These are phyloP conservation scores for Amauroascus niger DNA, from an alignment of 2,329 filamentous ascomycete species.

Conservation along the genomic window DNA sequence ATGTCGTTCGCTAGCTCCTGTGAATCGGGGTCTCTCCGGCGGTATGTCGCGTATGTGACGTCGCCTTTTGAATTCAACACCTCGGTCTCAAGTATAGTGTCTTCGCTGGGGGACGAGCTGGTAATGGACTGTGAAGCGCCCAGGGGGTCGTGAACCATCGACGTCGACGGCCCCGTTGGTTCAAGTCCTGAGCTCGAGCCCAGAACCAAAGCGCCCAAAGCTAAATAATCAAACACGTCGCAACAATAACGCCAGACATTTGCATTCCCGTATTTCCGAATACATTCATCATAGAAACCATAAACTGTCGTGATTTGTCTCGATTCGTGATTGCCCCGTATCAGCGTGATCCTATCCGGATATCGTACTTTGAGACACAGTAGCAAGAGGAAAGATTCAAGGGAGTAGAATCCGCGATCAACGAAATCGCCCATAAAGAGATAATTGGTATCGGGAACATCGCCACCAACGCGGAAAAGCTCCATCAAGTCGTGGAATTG, in stretches of 20 bases:
- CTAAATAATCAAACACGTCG: slow-evolving; percentile 99
- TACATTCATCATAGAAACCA: slow-evolving; percentile 97
- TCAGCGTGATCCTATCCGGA: slow-evolving; percentile 87
- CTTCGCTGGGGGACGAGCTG: slow-evolving; percentile 28
- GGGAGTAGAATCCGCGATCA: slow-evolving; percentile 95
- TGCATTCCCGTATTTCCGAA: slow-evolving; percentile 93
- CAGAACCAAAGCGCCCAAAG: slow-evolving; percentile 96
- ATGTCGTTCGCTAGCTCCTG: slow-evolving; percentile 30
- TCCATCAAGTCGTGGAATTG: slow-evolving; percentile 40
- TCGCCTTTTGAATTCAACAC: slow-evolving; percentile 77
- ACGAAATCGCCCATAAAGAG: slow-evolving; percentile 97
- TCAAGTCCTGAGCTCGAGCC: slow-evolving; percentile 60
- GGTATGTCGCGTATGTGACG: slow-evolving; percentile 53
- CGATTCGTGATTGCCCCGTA: slow-evolving; percentile 95
- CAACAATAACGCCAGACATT: slow-evolving; percentile 99
- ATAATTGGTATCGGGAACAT: slow-evolving; percentile 96
- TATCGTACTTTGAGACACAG: slow-evolving; percentile 96
- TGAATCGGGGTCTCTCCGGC: slow-evolving; percentile 26
- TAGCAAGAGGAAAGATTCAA: slow-evolving; percentile 95
- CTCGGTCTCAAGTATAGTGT: slow-evolving; percentile 80
- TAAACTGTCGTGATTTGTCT: slow-evolving; percentile 97
- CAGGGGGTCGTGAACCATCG: slow-evolving; percentile 23
- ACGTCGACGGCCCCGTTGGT: slow-evolving; percentile 47
- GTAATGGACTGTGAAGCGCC: slow-evolving; percentile 6
- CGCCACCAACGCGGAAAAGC: slow-evolving; percentile 96